Conservation (phyloP, 2,329 filamentous ascomycete genomes). For the Didymella glomerata region DNA sequence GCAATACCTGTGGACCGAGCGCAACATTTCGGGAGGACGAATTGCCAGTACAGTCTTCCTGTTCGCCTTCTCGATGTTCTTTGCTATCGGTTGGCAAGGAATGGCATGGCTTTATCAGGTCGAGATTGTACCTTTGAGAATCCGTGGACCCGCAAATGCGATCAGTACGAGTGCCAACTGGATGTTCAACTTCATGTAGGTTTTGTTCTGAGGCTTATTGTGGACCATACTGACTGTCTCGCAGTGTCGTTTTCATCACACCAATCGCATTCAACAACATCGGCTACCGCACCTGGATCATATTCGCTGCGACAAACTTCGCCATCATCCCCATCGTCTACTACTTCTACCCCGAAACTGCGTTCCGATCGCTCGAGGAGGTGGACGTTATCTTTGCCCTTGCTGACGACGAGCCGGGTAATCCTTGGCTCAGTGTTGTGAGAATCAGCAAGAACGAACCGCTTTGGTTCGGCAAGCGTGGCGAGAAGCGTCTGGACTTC, state of each 20-base stretch:
- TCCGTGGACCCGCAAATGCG: constrained; percentile 85
- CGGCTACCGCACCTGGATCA: constrained; percentile 64
- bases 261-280: constrained; percentile 66
- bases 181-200: constrained; percentile 65
- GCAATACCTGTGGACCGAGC: constrained; percentile 38
- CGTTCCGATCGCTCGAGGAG: constrained; percentile 67
- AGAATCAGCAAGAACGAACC: constrained; percentile 61
- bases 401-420: constrained; percentile 58
- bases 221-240: background rate
- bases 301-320: constrained; percentile 64
- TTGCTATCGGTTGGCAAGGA: constrained; percentile 81
- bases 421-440: constrained; percentile 59
- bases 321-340: constrained; percentile 64
- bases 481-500: constrained; percentile 60
- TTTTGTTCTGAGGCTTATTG: constrained; percentile 46
- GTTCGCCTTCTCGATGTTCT: constrained; percentile 90
- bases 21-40: constrained; percentile 32
- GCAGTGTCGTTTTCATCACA: constrained; percentile 71
- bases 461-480: constrained; percentile 64
- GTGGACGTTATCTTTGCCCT: constrained; percentile 71
- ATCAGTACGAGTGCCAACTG: constrained; percentile 90
- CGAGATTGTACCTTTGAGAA: constrained; percentile 87
- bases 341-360: constrained; percentile 69
- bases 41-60: constrained; percentile 71
- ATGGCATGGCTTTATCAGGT: constrained; percentile 70